Conservation (phyloP, 164 flowering plant species). For the Santalum album region DNA sequence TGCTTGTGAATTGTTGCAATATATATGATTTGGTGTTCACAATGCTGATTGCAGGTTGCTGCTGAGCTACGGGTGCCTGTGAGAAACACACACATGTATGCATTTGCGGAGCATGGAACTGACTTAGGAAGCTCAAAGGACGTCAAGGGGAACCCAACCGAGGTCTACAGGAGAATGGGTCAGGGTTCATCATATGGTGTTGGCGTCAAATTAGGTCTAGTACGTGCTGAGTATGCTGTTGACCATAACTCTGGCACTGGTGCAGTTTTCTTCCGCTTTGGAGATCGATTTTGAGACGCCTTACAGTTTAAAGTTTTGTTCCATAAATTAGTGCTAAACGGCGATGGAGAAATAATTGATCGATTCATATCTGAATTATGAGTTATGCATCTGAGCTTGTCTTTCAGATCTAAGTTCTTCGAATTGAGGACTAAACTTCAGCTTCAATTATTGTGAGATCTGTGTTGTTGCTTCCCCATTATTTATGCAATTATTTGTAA, state of each 20-base stretch:
- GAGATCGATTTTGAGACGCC: slow-evolving; percentile 71
- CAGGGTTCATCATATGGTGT: slow-evolving; percentile 90
- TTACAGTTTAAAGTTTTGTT: slow-evolving; percentile 9
- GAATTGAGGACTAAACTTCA: no score
- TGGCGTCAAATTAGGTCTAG: slow-evolving; percentile 82
- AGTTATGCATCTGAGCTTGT: no score
- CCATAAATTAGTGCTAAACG: no score
- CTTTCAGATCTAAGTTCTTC: no score
- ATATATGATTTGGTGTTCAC: not conserved
- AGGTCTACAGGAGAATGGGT: slow-evolving; percentile 85
- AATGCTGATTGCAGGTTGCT: slow-evolving; percentile 49
- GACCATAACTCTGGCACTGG: slow-evolving; percentile 97
- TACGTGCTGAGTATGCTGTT: slow-evolving; percentile 93
- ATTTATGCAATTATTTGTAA: no score
- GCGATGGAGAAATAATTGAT: no score
- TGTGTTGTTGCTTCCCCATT: no score
- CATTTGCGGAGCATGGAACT: slow-evolving; percentile 94
- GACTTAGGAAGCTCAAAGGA: slow-evolving; percentile 96
- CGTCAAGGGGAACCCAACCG: slow-evolving; percentile 97
- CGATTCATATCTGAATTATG: no score
- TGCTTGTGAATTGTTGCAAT: no score
- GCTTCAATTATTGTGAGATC: no score
- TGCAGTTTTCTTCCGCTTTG: slow-evolving; percentile 87
- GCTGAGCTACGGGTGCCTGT: slow-evolving; percentile 87
- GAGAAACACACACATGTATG: slow-evolving; percentile 73